Conservation (phyloP, 768 basidiomycete species). For the Leccinellum rugosiceps region DNA sequence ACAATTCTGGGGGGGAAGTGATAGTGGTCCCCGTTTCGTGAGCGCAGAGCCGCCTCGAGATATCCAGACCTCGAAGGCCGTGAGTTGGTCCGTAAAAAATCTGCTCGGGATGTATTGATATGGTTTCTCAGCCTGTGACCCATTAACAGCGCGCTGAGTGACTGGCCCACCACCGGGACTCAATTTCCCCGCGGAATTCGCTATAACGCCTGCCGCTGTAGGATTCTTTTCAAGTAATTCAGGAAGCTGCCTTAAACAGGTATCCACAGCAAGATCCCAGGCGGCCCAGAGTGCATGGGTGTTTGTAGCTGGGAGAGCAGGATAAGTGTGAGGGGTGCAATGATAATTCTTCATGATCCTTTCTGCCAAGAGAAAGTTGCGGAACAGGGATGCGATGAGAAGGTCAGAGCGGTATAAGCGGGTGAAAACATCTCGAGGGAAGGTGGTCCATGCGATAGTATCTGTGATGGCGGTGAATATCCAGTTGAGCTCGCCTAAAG, state of each 20-base stretch:
- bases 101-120: conserved; percentile 80
- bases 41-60: conserved; percentile 87
- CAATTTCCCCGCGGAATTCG: conserved; percentile 19
- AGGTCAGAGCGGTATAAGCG: conserved; percentile 93
- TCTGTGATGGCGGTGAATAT: conserved; percentile 99
- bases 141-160: conserved; percentile 22
- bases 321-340: conserved; percentile 93
- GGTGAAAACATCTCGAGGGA: conserved; percentile 90
- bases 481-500: conserved; percentile 98
- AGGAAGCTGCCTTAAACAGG: conserved; percentile 90
- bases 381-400: conserved; percentile 92
- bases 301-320: conserved; percentile 91
- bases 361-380: conserved; percentile 96
- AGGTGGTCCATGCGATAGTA: conserved; percentile 98
- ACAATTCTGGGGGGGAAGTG: conserved; percentile 53
- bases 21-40: conserved; percentile 71
- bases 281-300: conserved; percentile 95
- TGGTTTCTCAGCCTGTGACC: conserved; percentile 40
- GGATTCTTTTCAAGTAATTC: conserved; percentile 56
- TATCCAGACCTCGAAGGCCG: conserved; percentile 98
- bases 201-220: conserved; percentile 14
- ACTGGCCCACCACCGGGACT: conserved; percentile 8
- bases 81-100: conserved; percentile 95
- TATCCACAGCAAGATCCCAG: conserved; percentile 97
- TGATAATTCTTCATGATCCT: conserved; percentile 98